phyloP scores from a whole-genome alignment of 768 basidiomycete genomes.

The Tulasnella sp. region DNA sequence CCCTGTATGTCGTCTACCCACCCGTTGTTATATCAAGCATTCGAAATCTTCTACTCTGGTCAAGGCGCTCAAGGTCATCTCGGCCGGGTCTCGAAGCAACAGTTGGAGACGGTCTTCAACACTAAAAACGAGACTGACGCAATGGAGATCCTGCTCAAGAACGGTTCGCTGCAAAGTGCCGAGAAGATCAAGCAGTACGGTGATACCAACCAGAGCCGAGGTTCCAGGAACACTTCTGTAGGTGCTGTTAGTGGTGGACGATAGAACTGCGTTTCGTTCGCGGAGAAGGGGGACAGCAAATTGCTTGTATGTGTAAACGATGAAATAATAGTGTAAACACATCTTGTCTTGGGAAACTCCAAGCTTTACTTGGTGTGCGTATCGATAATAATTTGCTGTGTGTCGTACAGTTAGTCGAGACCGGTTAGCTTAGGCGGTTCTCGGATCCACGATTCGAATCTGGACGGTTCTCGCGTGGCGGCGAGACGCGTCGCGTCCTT shows the following conservation, averaged over 20 bases:
- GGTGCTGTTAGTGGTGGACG: slow-evolving; percentile 22
- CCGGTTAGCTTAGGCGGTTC: no score
- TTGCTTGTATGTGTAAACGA: background rate
- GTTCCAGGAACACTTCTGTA: background rate
- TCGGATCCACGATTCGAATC: background rate
- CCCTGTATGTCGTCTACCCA: background rate
- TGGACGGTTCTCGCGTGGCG: slow-evolving; percentile 6
- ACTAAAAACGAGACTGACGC: slow-evolving; percentile 68
- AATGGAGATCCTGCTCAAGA: slow-evolving; percentile 59
- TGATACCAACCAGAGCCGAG: slow-evolving; percentile 22
- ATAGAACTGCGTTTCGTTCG: background rate
- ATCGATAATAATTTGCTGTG: no score
- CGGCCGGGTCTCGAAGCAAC: slow-evolving; percentile 75
- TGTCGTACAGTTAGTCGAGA: background rate
- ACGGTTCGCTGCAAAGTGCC: slow-evolving; percentile 61
- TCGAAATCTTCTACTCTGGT: slow-evolving; percentile 66
- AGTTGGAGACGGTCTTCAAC: slow-evolving; percentile 68
- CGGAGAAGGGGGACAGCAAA: background rate
- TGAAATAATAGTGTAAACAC: slow-evolving; percentile 4
- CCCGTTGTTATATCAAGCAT: slow-evolving; percentile 49
- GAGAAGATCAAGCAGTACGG: slow-evolving; percentile 43
- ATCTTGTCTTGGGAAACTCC: background rate
- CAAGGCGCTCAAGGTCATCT: slow-evolving; percentile 82
- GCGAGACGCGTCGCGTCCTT: background rate
- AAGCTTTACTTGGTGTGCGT: no score